Percentiles rank a stretch among this genome's conserved stretches.
Evolutionary conservation across 1,284 basidiomycete genomes (phyloP).

Genomic region (Spongispora temasekensis): DNA sequence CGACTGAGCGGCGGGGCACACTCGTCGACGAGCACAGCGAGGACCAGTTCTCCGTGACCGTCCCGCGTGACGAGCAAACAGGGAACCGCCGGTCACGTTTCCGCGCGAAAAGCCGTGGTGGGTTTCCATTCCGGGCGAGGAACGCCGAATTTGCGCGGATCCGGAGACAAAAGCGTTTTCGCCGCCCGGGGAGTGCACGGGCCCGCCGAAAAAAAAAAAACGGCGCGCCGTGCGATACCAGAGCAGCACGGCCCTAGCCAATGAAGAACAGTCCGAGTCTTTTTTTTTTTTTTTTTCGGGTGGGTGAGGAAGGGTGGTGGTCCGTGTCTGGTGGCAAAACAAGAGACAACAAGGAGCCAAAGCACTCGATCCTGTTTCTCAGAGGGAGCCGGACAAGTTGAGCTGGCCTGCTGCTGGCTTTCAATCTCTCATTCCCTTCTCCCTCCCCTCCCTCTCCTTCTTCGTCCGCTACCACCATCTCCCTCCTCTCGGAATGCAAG

Average conservation of each 20-base stretch:
- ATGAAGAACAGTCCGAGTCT: too few species aligned
- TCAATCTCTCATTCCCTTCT: conserved; percentile 33
- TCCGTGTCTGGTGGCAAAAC: conserved; percentile 24
- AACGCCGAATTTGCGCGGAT: too few species aligned
- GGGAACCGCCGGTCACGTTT: conserved; percentile 34
- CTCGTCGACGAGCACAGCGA: conserved; percentile 37
- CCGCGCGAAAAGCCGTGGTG: conserved; percentile 22
- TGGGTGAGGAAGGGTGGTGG: too few species aligned
- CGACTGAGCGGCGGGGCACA: conserved; percentile 12
- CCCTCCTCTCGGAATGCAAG: conserved; percentile 58
- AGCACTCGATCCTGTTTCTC: conserved; percentile 37
- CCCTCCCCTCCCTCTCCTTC: conserved; percentile 9
- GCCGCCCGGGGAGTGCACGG: conserved; percentile 5
- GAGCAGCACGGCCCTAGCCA: too few species aligned
- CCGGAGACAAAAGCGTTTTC: conserved; percentile 8
- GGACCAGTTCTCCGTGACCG: conserved; percentile 31
- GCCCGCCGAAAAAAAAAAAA: too few species aligned
- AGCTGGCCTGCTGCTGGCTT: conserved; percentile 39
- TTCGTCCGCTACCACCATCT: conserved; percentile 46
- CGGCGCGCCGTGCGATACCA: too few species aligned
- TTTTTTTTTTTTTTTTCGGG: too few species aligned
- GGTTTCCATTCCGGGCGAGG: conserved; percentile 17
- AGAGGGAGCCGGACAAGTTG: conserved; percentile 29
- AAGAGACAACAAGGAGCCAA: conserved; percentile 26
- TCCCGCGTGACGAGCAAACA: conserved; percentile 34